A percentile compares a stretch with the other conserved stretches of the same genome.
These are phyloP conservation scores for Bauhinia variegata DNA, from an alignment of 306 rosid genomes.

Conservation along the genomic window DNA sequence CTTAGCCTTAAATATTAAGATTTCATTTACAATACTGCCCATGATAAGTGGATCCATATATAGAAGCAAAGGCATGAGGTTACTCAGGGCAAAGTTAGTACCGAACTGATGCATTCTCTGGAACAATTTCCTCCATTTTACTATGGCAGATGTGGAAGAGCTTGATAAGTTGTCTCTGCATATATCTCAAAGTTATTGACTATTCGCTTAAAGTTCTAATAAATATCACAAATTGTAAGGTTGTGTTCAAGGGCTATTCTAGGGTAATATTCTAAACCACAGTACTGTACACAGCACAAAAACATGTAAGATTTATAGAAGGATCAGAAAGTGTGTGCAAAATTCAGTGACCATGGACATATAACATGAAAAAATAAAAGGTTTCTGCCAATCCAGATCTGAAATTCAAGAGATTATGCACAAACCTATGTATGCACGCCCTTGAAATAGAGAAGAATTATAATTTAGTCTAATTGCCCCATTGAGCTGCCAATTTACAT, in stretches of 20 bases:
- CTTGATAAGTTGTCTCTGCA: conserved; percentile 70
- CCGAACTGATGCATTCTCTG: conserved; percentile 62
- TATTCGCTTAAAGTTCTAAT: conserved; percentile 13
- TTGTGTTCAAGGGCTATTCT: not conserved
- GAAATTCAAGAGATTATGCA: not conserved
- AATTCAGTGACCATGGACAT: conserved; percentile 6
- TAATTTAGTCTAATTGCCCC: no score
- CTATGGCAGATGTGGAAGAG: conserved; percentile 81
- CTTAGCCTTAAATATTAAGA: conserved; percentile 17
- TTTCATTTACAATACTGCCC: not conserved
- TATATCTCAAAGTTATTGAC: conserved; percentile 32
- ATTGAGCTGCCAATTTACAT: no score
- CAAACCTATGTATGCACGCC: no score
- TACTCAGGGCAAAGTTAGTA: conserved; percentile 34
- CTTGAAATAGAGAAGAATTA: no score
- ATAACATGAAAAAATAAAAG: not conserved
- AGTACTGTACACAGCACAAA: not conserved
- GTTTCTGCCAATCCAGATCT: not conserved
- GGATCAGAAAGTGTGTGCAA: not conserved
- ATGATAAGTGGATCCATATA: not conserved
- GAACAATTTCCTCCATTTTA: conserved; percentile 76
- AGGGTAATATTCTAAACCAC: not conserved
- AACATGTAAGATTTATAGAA: conserved; percentile 2
- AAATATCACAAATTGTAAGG: conserved; percentile 14
- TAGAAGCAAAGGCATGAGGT: conserved; percentile 20